Conservation (phyloP, 1,284 basidiomycete genomes). For the Paramarasmius palmivorus region DNA sequence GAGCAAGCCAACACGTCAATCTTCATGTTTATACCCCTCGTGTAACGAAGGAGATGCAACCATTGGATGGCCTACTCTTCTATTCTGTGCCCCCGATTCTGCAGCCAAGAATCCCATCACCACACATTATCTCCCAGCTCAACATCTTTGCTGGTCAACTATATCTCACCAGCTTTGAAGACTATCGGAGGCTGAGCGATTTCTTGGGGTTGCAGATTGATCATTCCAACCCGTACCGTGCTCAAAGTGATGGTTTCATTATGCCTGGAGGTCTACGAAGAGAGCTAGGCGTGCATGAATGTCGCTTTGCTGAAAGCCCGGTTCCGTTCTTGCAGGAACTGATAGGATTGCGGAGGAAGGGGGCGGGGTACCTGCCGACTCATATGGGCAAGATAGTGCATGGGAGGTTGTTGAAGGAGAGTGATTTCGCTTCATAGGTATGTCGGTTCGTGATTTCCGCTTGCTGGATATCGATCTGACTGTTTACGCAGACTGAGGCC, state of each 20-base stretch:
- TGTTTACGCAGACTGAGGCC: no score
- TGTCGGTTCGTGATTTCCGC: no score
- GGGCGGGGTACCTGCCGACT: constrained; percentile 20
- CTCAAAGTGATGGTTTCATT: constrained; percentile 17
- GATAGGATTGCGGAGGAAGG: constrained; percentile 21
- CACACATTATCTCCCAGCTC: no score
- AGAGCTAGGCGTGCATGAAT: background rate
- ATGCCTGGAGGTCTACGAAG: background rate
- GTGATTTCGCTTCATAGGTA: constrained; percentile 14
- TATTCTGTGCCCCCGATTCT: no score
- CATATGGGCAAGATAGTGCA: constrained; percentile 25
- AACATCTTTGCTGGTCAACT: no score
- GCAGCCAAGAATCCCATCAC: no score
- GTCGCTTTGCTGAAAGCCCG: constrained; percentile 20
- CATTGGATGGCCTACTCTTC: no score
- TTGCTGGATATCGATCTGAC: no score
- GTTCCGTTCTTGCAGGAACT: constrained; percentile 19
- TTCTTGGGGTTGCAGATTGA: constrained; percentile 35
- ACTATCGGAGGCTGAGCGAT: constrained; percentile 32
- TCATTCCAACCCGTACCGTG: background rate
- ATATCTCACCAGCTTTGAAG: constrained; percentile 31
- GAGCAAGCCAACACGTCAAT: no score
- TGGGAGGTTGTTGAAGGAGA: constrained; percentile 15
- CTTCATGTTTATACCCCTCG: no score
- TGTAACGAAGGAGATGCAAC: no score